Base-by-base conservation (phyloP, 345 rosid genomes). In the Camelina laxa region DNA sequence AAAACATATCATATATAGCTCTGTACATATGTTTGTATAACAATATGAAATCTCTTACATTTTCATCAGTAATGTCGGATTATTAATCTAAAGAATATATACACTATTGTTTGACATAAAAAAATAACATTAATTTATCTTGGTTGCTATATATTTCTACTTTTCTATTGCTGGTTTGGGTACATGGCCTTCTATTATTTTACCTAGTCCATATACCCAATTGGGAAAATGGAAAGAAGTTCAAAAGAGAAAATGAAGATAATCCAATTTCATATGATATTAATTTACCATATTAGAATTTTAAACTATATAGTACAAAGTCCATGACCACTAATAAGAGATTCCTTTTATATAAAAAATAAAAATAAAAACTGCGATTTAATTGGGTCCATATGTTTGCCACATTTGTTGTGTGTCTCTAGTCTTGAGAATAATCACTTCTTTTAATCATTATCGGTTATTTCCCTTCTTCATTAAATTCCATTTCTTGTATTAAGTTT, bases 131-230 rank as follows among this genome's bases (percentile, higher is more conserved):
- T 47, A 13, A 61, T 33, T 56, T 60, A 5, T 50, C 56, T 41
- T 49, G 54, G 48, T 63, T 22, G 30, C 38, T 20, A 36, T 38
- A 24, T 22, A 41, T 5, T 9, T 73, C 9, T 27, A 36, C 24
- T 33, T 49, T 48, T 65, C 42, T 69, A 69, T 80, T 47, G 17
- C 16, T 69, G 21, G 69, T 68, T 55, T 35, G 38, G 55, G 45
- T 24, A 47, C 57, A 22, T 70, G 49, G 27, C 66, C 79, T 65
- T 53, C 44, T 24, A 58, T 21, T 48, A 49, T 61, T 57, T 36
- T 82, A 80, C 89, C 67, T 84, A 82, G 92, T 91, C 79, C 86
- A 82, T 87, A 64, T 88, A 58, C 92, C 79, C 74, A 73, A 80
- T 87, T 80, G 10, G 94, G 92, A 81, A 87, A 81, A 83, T 77